Base-by-base conservation (phyloP, 306 rosid species). In the Heteromeles arbutifolia region DNA sequence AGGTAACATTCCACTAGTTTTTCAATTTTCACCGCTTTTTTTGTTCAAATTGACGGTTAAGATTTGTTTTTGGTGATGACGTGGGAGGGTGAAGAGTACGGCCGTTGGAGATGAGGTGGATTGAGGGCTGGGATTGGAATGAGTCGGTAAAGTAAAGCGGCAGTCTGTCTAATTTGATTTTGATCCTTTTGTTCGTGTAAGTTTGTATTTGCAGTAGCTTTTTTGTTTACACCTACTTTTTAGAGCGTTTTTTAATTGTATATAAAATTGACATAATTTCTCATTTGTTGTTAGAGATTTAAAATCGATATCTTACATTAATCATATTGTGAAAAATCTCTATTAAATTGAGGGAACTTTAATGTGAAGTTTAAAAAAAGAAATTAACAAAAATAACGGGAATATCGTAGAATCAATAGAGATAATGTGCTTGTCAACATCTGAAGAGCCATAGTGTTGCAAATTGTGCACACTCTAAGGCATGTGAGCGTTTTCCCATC, bases 111-210 rank as follows among this genome's bases (percentile, higher is more conserved):
- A 78, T 82, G 59, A 26, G 18, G 6, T 31, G 8, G 21, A 61
- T 22, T 4, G 66, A 78, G 59, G 77, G 79, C 69, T 70, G 62
- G 34, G 44, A 78, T 69, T 56, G 31, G 25, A 39, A 32, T 29
- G 50, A 74, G 74, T 69, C 29, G 69, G 73, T 82, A 44, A n/a
- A 65, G 6, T 11, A 81, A 74, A 77, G 78, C 9, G 85, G 72
- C 75, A 54, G 69, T 39, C 45, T 62, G 62, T 53, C 67, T 43
- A 37, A 75, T 15, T 61, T 61, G 65, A 28, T 18, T 24, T 43
- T 17, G 43, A 3, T 29, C 2, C 32, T n/a, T 54, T 53, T 41
- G n/a, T 45, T n/a, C 25, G n/a, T 65, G 50, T 11, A 34, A 21
- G 64, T 65, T 25, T 62, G 57, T 17, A 57, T 66, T 48, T 3